Evolutionary conservation across 192 early-diverging fungal species (phyloP).

Genomic region (Coemansia sp.): DNA sequence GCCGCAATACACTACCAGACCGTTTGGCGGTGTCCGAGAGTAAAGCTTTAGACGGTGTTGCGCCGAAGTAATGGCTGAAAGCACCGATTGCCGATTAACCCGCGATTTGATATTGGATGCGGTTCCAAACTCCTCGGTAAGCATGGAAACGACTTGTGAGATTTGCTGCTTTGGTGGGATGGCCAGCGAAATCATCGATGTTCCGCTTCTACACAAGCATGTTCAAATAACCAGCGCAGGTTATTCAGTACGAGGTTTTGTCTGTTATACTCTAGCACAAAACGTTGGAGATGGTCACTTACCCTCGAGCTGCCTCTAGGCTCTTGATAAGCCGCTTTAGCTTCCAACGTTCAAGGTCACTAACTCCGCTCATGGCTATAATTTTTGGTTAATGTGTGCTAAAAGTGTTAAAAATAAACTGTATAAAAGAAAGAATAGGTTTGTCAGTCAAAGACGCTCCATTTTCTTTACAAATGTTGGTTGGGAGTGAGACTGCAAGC

Average conservation of each 20-base stretch:
- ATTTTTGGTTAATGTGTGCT: neutral
- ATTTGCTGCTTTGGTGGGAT: slow-evolving; percentile 88
- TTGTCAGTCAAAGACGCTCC: neutral
- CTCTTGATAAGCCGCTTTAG: slow-evolving; percentile 93
- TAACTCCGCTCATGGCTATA: slow-evolving; percentile 6
- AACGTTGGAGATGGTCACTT: slow-evolving; percentile 13
- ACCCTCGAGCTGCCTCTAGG: slow-evolving; percentile 82
- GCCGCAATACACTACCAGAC: slow-evolving; percentile 89
- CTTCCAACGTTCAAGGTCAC: slow-evolving; percentile 84
- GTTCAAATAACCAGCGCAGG: neutral
- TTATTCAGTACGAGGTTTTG: neutral
- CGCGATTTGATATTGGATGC: slow-evolving; percentile 98
- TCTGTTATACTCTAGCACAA: too few relatives aligned
- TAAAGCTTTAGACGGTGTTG: slow-evolving; percentile 93
- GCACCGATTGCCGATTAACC: slow-evolving; percentile 91
- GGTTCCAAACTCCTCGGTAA: slow-evolving; percentile 93
- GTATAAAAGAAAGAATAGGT: neutral
- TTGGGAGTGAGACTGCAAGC: neutral
- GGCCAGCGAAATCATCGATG: slow-evolving; percentile 96
- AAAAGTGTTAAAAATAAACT: neutral
- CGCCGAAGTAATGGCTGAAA: slow-evolving; percentile 92
- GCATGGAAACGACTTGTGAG: slow-evolving; percentile 75
- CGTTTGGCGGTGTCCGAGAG: slow-evolving; percentile 80
- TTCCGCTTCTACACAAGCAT: slow-evolving; percentile 70
- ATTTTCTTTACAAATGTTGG: neutral